These are phyloP conservation scores for Verbena officinalis DNA, from an alignment of 257 asterid species.

Conservation along the genomic window DNA sequence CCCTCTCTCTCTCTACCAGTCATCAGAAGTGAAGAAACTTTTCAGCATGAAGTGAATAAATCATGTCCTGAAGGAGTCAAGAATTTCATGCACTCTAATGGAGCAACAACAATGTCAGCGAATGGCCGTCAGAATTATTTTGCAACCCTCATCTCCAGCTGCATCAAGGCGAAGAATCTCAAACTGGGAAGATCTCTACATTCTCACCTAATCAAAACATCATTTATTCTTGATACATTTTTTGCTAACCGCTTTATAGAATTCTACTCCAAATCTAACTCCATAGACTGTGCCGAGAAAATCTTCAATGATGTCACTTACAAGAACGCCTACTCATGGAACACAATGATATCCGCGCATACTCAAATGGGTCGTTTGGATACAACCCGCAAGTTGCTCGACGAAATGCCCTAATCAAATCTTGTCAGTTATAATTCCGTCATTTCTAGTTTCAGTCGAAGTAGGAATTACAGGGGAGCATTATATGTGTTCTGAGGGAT, in stretches of 20 bases:
- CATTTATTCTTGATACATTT: slow-evolving; percentile 48
- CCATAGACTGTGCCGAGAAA: slow-evolving; percentile 45
- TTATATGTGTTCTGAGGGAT: slow-evolving; percentile 36
- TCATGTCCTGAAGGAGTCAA: too few species aligned
- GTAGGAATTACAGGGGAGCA: slow-evolving; percentile 46
- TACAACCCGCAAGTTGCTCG: slow-evolving; percentile 50
- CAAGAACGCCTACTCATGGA: slow-evolving; percentile 69
- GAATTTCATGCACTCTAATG: slow-evolving; percentile 30
- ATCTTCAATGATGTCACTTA: slow-evolving; percentile 42
- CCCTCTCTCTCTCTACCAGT: too few species aligned
- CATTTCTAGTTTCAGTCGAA: slow-evolving; percentile 45
- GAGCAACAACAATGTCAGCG: slow-evolving; percentile 10
- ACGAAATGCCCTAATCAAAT: slow-evolving; percentile 67
- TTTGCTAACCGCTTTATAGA: slow-evolving; percentile 57
- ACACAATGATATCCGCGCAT: slow-evolving; percentile 43
- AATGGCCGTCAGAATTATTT: slow-evolving; percentile 2
- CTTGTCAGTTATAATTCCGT: slow-evolving; percentile 60
- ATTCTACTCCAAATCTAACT: slow-evolving; percentile 56
- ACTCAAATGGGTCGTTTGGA: slow-evolving; percentile 38
- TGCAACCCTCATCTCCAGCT: slow-evolving; percentile 42
- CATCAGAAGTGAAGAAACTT: too few species aligned
- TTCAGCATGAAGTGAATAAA: too few species aligned
- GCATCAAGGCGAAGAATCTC: slow-evolving; percentile 54
- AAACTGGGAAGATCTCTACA: slow-evolving; percentile 57
- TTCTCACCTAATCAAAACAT: too few species aligned